Conservation (phyloP, 1,284 basidiomycete genomes). For the Marasmius fiardii region DNA sequence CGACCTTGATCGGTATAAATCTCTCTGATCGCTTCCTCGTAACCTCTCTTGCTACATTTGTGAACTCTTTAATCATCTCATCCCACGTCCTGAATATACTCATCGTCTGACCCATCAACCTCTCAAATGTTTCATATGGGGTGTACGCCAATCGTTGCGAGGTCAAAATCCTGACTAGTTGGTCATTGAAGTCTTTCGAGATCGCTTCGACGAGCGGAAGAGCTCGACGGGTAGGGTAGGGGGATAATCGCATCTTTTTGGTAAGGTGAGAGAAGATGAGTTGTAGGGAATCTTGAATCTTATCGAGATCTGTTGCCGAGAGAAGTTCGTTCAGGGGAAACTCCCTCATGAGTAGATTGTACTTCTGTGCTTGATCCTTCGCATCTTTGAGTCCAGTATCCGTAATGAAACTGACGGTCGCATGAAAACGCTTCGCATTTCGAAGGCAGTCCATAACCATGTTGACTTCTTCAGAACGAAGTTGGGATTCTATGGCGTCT, state of each 20-base stretch:
- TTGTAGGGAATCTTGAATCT: slow-evolving; percentile 85
- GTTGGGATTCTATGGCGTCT: slow-evolving; percentile 90
- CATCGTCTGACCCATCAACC: slow-evolving; percentile 73
- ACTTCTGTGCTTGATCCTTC: slow-evolving; percentile 89
- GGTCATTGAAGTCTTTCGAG: slow-evolving; percentile 95
- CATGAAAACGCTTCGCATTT: slow-evolving; percentile 96
- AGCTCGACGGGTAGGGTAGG: slow-evolving; percentile 94
- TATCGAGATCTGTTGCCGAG: slow-evolving; percentile 93
- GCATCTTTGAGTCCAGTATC: slow-evolving; percentile 97
- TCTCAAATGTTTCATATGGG: slow-evolving; percentile 92
- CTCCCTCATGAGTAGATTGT: slow-evolving; percentile 98
- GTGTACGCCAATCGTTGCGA: slow-evolving; percentile 91
- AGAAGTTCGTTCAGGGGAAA: slow-evolving; percentile 96
- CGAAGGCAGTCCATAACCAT: slow-evolving; percentile 95
- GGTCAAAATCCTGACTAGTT: slow-evolving; percentile 87
- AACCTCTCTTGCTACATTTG: slow-evolving; percentile 94
- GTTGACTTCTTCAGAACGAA: slow-evolving; percentile 88
- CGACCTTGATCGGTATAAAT: slow-evolving; percentile 97
- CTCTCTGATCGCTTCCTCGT: slow-evolving; percentile 89
- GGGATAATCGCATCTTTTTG: slow-evolving; percentile 92
- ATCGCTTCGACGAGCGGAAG: slow-evolving; percentile 97
- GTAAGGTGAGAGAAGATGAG: slow-evolving; percentile 94
- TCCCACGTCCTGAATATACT: slow-evolving; percentile 95
- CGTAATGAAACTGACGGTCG: slow-evolving; percentile 96
- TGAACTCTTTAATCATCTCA: slow-evolving; percentile 97